Percentiles rank a stretch among this genome's conserved stretches.
phyloP scores from a whole-genome alignment of 352 stramenopile genomes.

The Globisporangium radiosum region DNA sequence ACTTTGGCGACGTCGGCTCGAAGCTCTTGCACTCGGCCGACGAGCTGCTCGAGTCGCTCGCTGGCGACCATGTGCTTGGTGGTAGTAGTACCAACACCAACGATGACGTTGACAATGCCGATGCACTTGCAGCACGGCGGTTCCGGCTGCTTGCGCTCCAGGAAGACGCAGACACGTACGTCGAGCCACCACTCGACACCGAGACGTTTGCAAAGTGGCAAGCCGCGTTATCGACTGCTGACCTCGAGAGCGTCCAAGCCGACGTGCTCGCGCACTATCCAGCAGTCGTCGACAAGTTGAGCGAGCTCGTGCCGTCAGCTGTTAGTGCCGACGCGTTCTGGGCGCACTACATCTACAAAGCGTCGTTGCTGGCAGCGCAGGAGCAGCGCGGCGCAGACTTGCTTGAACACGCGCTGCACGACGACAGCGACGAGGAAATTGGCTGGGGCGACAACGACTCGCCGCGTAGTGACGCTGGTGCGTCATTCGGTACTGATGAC shows the following conservation, averaged over 20 bases:
- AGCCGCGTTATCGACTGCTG: constrained; percentile 18
- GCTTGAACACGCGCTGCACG: constrained; percentile 34
- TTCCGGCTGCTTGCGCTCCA: constrained; percentile 59
- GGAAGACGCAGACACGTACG: constrained; percentile 58
- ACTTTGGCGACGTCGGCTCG: constrained; percentile 52
- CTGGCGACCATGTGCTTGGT: constrained; percentile 19
- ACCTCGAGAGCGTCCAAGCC: constrained; percentile 35
- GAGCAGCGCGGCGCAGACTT: constrained; percentile 57
- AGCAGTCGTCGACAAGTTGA: constrained; percentile 43
- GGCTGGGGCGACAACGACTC: constrained; percentile 56
- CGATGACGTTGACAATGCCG: constrained; percentile 4
- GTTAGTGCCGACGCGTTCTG: constrained; percentile 53
- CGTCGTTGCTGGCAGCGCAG: constrained; percentile 55
- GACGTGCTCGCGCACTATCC: constrained; percentile 64
- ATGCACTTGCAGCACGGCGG: constrained; percentile 32
- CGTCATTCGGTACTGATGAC: no score
- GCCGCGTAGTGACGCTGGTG: constrained; percentile 32
- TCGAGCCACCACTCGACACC: constrained; percentile 40
- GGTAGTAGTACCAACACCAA: constrained; percentile 6
- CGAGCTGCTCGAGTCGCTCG: constrained; percentile 45
- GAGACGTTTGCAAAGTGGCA: constrained; percentile 70
- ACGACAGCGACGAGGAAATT: constrained; percentile 46
- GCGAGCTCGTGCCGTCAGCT: constrained; percentile 47
- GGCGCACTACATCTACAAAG: constrained; percentile 73
- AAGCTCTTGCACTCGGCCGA: constrained; percentile 69